Base-by-base conservation (phyloP, 2,329 filamentous ascomycete species). In the Nannizzia gypsea region DNA sequence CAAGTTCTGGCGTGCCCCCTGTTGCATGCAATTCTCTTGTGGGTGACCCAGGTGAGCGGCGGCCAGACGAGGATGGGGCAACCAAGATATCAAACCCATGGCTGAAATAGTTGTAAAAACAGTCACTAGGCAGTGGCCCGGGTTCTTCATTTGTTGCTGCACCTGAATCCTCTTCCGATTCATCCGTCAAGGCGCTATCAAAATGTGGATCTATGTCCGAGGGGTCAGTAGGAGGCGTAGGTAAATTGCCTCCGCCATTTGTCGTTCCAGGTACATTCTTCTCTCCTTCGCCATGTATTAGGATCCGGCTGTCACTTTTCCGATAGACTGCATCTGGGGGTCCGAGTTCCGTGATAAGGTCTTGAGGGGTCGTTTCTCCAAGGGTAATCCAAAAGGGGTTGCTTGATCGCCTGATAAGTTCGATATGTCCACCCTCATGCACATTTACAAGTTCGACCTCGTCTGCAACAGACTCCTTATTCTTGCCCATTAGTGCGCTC, bases 61-160 rank as follows among this genome's bases (percentile, higher is more conserved):
- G 82, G 0, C 87, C 88, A 3, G 86, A 78, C 3, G 80, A 70
- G 0, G 83, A 83, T 0, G 89, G 87, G 31, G 85, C 84, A n/a
- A 99, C 82, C 3, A 97, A 80, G 8, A 96, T 82, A 72, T 99
- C 93, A 69, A 99, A 95, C 1, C 93, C 93, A 63, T 96, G 86
- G 65, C 92, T 87, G 70, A 96, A 99, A 72, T 99, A 99, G 71
- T 97, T 97, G 74, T 93, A 96, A 71, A 97, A 99, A 64, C 86
- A 90, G 67, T 82, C 79, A 6, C 74, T 70, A 2, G 74, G 70
- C n/a, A 74, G 63, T 5, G 70, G 71, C 4, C 72, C 70, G 40
- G 78, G 74, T 70, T 95, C 89, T 3, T 84, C 81, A 1, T 84
- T 82, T 2, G 73, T 84, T 65, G 70, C 79, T 76, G 64, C 78